Base-by-base conservation (phyloP, 192 early-diverging fungal genomes). In the Chytriomyces sp. region DNA sequence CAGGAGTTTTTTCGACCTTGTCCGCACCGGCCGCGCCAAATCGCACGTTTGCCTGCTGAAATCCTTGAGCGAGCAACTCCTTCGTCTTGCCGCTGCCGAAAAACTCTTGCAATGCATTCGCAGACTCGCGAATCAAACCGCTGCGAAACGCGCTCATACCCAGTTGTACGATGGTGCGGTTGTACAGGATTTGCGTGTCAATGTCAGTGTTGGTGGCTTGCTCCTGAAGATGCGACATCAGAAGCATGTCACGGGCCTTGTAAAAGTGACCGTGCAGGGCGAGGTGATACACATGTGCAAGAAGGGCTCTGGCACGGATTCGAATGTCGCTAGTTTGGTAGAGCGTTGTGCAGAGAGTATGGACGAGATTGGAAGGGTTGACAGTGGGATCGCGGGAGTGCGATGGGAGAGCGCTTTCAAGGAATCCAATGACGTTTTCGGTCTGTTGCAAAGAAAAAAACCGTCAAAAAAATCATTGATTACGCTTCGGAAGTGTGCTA, bases 151-250 rank as follows among this genome's bases (percentile, higher is more conserved):
- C 98, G 75, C 94, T 93, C 65, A 98, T 87, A 66, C 98, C 98
- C 62, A 99, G 87, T 86, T 99, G 97, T 20, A 94, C 97, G 83
- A 97, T 89, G 2, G 96, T 91, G 47, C 98, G 92, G 89, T 99
- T 99, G 88, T 93, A 96, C 68, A 99, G 86, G 53, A 97, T 94
- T 85, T 98, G 96, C 18, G 95, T 98, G 61, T 87, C 86, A 67
- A 98, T 82, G 77, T 99, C 98, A 23, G 93, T 93, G 79, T 92
- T 91, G 46, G 90, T 88, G 69, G 96, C 92, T 68, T 88, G 91
- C 78, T 99, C 98, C 86, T 99, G 98, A 63, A 99, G 89, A 80
- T 97, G 95, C 28, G 97, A 98, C 98, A 98, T 98, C 80, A 98
- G 91, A 63, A 99, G 86, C 88, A 98, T 89, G 75, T 99, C 96